Evolutionary conservation across 495 filamentous ascomycete species (phyloP), one percentile per base, ranked within the genome.

Genomic region (Hypoxylon cercidicola): DNA sequence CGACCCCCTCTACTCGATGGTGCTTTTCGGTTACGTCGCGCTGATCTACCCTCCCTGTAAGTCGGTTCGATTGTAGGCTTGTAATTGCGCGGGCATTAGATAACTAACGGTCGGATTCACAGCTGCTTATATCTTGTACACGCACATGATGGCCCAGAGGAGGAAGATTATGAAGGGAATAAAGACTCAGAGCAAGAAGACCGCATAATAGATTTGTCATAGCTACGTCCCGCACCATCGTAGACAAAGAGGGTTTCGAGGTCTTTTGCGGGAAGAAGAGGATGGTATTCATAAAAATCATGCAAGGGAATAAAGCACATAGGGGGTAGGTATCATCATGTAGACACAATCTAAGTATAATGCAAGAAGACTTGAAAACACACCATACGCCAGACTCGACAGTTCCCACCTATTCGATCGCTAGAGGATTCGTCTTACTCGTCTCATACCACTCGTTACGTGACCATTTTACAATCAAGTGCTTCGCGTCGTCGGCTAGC

Each of bases 141-240:
- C 90, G 19, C 90, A 98, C 77, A 98, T 99, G 95, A 90, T 98
- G 76, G 78, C 81, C 44, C 96, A 98, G 83, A 81, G 94, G 62
- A 81, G 87, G 50, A 96, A 90, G 85, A 84, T 89, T 60, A 83
- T 89, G 79, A 82, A 81, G 67, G 83, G 82, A 41, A 84, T 88
- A 69, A 69, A 77, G 48, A 40, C 50, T 5, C 44, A 70, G 63
- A 67, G 72, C 57, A 72, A 63, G 55, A 79, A 78, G 70, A 69
- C 75, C 40, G 41, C 70, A 18, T 56, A 57, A 43, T 61, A 60
- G 50, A 60, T 6, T 12, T 50, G 4, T 2, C 18, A 35, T 3
- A 10, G 8, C 20, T 25, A 35, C 1, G 15, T 7, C 12, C 39
- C 37, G 19, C 39, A 34, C 8, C 8, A 48, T 40, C 44, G n/a